A percentile compares a stretch with the other conserved stretches of the same genome.
These are phyloP conservation scores for Penicillium malachiteum DNA, from an alignment of 495 filamentous ascomycete genomes.

Conservation along the genomic window DNA sequence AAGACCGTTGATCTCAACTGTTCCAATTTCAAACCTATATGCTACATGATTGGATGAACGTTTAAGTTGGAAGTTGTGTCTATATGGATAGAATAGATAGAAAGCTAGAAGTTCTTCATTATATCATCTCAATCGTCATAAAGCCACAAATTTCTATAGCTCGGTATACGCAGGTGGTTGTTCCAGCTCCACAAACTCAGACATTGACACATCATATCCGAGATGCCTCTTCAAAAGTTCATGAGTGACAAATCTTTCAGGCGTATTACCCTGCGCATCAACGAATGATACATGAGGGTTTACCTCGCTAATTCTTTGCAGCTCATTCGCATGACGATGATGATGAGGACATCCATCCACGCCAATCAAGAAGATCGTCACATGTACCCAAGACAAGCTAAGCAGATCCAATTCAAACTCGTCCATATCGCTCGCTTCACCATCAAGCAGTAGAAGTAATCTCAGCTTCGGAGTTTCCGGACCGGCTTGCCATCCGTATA, in stretches of 20 bases:
- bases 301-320: conserved; percentile 46
- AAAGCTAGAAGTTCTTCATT: background rate
- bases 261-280: conserved; percentile 48
- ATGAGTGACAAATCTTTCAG: conserved; percentile 47
- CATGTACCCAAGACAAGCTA: conserved; percentile 45
- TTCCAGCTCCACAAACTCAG: conserved; percentile 39
- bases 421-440: conserved; percentile 50
- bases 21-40: no score
- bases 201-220: conserved; percentile 42
- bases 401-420: conserved; percentile 51
- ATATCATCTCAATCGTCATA: background rate
- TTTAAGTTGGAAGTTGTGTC: no score
- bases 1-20: no score
- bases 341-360: conserved; percentile 50
- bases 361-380: conserved; percentile 51
- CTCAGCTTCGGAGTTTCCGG: conserved; percentile 44
- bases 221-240: conserved; percentile 50
- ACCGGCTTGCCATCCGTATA: conserved; percentile 52
- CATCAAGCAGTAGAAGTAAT: conserved; percentile 43
- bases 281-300: conserved; percentile 50
- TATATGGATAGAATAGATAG: background rate
- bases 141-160: no score
- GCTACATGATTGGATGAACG: no score
- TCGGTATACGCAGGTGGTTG: conserved; percentile 9
- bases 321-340: conserved; percentile 48